A percentile compares a stretch with the other conserved stretches of the same genome.
Evolutionary conservation across 345 rosid species (phyloP).

Genomic region (Citrus reticulata): DNA sequence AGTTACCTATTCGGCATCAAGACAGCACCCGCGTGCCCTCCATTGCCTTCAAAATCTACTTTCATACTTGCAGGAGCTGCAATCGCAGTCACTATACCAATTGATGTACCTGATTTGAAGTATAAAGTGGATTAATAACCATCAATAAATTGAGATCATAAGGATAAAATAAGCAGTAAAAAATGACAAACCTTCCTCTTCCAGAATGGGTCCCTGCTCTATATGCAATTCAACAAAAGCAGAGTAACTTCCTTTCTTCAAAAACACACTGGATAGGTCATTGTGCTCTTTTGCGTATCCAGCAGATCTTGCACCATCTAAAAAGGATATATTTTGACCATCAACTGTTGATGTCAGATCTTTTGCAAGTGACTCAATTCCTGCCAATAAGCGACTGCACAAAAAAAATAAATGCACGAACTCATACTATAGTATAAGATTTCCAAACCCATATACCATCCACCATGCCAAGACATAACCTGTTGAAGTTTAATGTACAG

Average conservation of each 20-base stretch:
- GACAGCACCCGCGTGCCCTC: constrained; percentile 97
- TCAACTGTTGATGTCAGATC: constrained; percentile 63
- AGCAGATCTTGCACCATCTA: constrained; percentile 79
- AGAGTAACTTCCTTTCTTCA: constrained; percentile 69
- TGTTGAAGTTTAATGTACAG: not conserved
- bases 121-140: constrained; percentile 8
- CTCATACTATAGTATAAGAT: not conserved
- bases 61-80: constrained; percentile 97
- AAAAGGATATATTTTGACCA: constrained; percentile 65
- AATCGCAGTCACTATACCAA: constrained; percentile 89
- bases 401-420: constrained; percentile 14
- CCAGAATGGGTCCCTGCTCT: constrained; percentile 93
- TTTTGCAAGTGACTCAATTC: constrained; percentile 55
- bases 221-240: constrained; percentile 91
- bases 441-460: not conserved
- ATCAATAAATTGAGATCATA: not conserved
- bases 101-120: constrained; percentile 50
- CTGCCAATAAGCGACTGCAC: constrained; percentile 82
- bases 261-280: constrained; percentile 57
- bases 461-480: not conserved
- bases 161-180: not conserved
- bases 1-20: constrained; percentile 84
- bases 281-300: constrained; percentile 61
- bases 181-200: constrained; percentile 64
- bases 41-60: constrained; percentile 88